Percentiles rank a stretch among this genome's conserved stretches.
phyloP scores from a whole-genome alignment of 1,284 basidiomycete genomes.

The Wallemia hederae region DNA sequence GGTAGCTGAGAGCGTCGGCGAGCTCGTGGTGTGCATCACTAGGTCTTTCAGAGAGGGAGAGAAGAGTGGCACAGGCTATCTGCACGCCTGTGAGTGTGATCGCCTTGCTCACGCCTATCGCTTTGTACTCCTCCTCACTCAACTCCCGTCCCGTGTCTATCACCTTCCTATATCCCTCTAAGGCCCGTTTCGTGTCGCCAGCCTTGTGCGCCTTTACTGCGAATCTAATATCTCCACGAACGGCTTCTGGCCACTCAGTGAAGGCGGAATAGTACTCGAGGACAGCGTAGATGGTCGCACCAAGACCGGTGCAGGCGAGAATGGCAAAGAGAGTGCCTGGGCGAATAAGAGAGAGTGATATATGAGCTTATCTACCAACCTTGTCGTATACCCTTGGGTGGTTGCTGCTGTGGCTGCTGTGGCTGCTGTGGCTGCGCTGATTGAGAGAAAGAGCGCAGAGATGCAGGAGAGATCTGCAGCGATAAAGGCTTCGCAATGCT shows the following conservation, averaged over 20 bases:
- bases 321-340: not conserved
- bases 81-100: no score
- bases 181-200: conserved; percentile 27
- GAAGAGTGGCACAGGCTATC: no score
- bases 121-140: not conserved
- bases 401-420: no score
- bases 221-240: conserved; percentile 31
- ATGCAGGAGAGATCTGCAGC: no score
- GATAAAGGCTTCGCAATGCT: no score
- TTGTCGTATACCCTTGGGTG: conserved; percentile 7
- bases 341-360: not conserved
- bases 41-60: conserved; percentile 18
- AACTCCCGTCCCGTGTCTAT: not conserved
- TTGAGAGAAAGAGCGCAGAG: no score
- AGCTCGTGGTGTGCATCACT: conserved; percentile 27
- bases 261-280: conserved; percentile 12
- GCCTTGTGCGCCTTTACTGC: conserved; percentile 33
- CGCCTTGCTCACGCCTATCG: no score
- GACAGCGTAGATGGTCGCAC: not conserved
- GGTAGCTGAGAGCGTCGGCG: conserved; percentile 18
- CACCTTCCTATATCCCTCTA: conserved; percentile 7
- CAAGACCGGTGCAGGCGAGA: not conserved
- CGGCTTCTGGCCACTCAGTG: conserved; percentile 32
- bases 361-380: not conserved
- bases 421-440: no score